Evolutionary conservation across 106 monocot species (phyloP).

Genomic region (Dendrobium officinale): DNA sequence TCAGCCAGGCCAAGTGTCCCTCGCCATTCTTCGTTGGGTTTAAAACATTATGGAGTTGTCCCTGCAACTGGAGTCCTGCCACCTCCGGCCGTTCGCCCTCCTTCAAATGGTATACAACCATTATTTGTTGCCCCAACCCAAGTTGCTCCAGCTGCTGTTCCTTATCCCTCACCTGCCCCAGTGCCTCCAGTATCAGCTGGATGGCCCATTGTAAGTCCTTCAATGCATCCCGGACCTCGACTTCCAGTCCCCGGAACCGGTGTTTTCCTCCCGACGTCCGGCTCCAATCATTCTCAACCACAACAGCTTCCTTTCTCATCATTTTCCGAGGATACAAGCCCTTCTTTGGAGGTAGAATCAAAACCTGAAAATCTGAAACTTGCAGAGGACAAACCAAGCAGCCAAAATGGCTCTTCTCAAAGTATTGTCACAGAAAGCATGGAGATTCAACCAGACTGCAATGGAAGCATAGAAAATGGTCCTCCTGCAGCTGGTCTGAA

Average conservation of each 20-base stretch:
- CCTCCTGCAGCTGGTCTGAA: background rate
- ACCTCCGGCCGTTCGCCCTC: conserved; percentile 11
- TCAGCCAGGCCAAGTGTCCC: conserved; percentile 11
- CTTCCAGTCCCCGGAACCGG: conserved; percentile 50
- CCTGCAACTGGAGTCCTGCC: conserved; percentile 31
- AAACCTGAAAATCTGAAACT: background rate
- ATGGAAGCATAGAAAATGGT: background rate
- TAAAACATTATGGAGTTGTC: conserved; percentile 30
- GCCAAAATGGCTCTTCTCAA: background rate
- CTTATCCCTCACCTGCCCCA: conserved; percentile 21
- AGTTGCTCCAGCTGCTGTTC: conserved; percentile 11
- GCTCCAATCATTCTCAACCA: conserved; percentile 19
- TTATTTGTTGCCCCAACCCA: conserved; percentile 29
- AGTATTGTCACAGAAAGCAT: background rate
- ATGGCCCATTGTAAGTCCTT: conserved; percentile 23
- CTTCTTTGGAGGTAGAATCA: background rate
- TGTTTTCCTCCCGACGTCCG: conserved; percentile 52
- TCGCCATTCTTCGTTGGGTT: conserved; percentile 18
- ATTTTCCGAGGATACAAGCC: background rate
- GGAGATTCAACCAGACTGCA: background rate
- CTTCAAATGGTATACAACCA: conserved; percentile 24
- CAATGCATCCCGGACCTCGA: conserved; percentile 25
- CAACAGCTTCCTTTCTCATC: background rate
- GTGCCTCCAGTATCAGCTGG: conserved; percentile 21
- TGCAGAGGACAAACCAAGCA: background rate